These are phyloP conservation scores for Flaveria linearis DNA, from an alignment of 129 eudicot genomes.

Conservation along the genomic window DNA sequence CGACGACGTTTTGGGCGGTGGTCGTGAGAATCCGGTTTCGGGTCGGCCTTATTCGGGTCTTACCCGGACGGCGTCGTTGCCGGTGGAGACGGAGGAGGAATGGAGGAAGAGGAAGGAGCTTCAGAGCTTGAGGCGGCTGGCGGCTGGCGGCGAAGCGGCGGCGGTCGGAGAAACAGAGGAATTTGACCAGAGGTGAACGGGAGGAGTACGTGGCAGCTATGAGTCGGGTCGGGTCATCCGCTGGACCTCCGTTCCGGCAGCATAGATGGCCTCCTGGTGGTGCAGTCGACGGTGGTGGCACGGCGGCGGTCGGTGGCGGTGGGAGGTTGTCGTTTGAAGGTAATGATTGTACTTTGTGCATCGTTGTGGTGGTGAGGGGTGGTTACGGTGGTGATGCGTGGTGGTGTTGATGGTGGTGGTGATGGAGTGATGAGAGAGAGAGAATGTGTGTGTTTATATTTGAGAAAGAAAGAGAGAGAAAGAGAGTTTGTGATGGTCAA, in stretches of 20 bases:
- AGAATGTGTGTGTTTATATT: no score
- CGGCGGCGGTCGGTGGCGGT: neutral
- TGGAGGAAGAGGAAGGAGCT: slow-evolving; percentile 86
- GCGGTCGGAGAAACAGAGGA: slow-evolving; percentile 68
- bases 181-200: slow-evolving; percentile 40
- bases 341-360: slow-evolving; percentile 32
- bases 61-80: slow-evolving; percentile 66
- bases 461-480: no score
- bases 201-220: slow-evolving; percentile 47
- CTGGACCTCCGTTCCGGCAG: slow-evolving; percentile 38
- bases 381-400: no score
- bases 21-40: neutral
- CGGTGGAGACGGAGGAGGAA: slow-evolving; percentile 86
- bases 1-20: slow-evolving; percentile 39
- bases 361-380: no score
- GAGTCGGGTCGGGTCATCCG: slow-evolving; percentile 32
- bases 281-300: slow-evolving; percentile 1
- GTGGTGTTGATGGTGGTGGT: no score
- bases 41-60: slow-evolving; percentile 22
- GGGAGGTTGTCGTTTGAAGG: slow-evolving; percentile 39
- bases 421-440: no score
- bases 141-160: slow-evolving; percentile 80
- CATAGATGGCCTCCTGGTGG: slow-evolving; percentile 32
- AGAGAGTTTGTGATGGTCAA: no score
- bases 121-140: slow-evolving; percentile 73